Evolutionary conservation across 305 asterid species (phyloP).

Genomic region (Andrographis paniculata): DNA sequence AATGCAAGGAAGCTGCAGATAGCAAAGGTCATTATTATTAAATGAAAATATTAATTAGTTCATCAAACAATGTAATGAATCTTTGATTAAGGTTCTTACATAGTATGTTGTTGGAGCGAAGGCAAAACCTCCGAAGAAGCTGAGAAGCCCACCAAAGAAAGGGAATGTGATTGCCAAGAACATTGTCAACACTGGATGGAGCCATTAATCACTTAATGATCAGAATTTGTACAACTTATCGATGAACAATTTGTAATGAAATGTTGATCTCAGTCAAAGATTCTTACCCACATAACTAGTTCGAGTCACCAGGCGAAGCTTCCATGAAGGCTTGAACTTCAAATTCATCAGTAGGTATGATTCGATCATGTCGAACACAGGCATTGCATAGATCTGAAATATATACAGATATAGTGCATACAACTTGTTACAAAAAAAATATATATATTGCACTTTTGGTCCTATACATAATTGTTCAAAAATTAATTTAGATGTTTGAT

Average conservation of each 20-base stretch:
- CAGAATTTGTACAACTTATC: not conserved
- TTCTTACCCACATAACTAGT: conserved; percentile 41
- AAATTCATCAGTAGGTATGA: conserved; percentile 31
- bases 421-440: not conserved
- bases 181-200: conserved; percentile 40
- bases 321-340: conserved; percentile 28
- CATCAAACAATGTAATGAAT: too few relatives aligned
- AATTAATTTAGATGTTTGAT: too few relatives aligned
- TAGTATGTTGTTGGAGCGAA: conserved; percentile 54
- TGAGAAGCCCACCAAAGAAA: conserved; percentile 63
- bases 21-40: too few relatives aligned
- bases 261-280: not conserved
- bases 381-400: conserved; percentile 47
- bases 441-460: too few relatives aligned
- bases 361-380: conserved; percentile 58
- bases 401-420: not conserved
- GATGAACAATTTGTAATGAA: not conserved
- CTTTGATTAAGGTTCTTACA: conserved; percentile 23
- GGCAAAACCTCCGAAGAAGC: conserved; percentile 66
- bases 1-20: conserved; percentile 2
- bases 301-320: conserved; percentile 40
- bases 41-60: too few relatives aligned
- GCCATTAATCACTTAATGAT: too few relatives aligned
- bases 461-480: too few relatives aligned
- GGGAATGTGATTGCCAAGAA: conserved; percentile 45